Percentiles rank a stretch among this genome's conserved stretches.
These are phyloP conservation scores for Chrysoporthe puriensis DNA, from an alignment of 2,329 filamentous ascomycete species.

Conservation along the genomic window DNA sequence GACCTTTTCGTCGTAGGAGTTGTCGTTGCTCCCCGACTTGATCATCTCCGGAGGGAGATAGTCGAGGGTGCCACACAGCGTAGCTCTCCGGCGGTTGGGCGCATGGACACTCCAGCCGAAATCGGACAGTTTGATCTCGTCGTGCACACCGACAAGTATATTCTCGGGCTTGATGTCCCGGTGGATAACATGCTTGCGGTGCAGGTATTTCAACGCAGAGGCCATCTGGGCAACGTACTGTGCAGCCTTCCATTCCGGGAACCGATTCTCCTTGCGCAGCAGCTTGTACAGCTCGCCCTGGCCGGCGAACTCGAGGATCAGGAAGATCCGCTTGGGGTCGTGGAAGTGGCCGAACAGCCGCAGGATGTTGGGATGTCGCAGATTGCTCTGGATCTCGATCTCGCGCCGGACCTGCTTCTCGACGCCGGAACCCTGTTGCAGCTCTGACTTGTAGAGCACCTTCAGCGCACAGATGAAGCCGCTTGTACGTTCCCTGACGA, in stretches of 20 bases:
- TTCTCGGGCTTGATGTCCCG: conserved; percentile 98
- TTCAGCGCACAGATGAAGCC: conserved; percentile 87
- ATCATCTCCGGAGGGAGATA: conserved; percentile 99
- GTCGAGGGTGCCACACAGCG: conserved; percentile 96
- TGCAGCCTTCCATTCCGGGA: conserved; percentile 84
- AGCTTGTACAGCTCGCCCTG: conserved; percentile 90
- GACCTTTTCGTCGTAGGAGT: conserved; percentile 93
- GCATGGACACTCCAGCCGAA: conserved; percentile 99
- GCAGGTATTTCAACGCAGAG: conserved; percentile 84
- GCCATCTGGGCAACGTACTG: conserved; percentile 91
- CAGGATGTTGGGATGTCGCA: conserved; percentile 84
- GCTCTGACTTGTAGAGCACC: conserved; percentile 81
- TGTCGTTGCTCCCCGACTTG: conserved; percentile 76
- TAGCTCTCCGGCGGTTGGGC: conserved; percentile 89
- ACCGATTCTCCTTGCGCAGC: conserved; percentile 75
- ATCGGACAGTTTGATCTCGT: conserved; percentile 97
- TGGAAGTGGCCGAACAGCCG: conserved; percentile 87
- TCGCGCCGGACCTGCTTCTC: conserved; percentile 88
- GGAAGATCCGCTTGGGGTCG: conserved; percentile 83
- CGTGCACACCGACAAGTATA: conserved; percentile 92
- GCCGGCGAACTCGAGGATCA: conserved; percentile 85
- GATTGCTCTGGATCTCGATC: conserved; percentile 87
- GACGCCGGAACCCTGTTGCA: conserved; percentile 74
- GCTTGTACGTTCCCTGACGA: conserved; percentile 76
- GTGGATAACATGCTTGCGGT: conserved; percentile 97